Evolutionary conservation across 2,329 filamentous ascomycete genomes (phyloP).

Genomic region (Periconia sp.): DNA sequence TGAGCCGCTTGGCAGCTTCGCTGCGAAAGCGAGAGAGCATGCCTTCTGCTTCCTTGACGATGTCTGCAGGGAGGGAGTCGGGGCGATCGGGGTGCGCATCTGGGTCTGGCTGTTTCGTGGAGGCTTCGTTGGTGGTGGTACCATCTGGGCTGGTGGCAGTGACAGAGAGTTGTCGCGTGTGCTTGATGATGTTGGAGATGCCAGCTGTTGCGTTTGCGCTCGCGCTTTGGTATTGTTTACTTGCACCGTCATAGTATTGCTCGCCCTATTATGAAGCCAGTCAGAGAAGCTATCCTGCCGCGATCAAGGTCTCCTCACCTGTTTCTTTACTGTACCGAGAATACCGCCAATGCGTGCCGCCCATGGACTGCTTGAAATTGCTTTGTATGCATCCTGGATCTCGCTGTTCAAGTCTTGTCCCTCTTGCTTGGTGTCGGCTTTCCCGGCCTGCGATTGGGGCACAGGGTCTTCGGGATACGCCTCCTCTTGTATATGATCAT

Average conservation of each 20-base stretch:
- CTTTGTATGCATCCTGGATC: constrained; percentile 93
- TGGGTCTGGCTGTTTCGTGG: constrained; percentile 22
- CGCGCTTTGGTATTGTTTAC: constrained; percentile 83
- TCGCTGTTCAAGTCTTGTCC: constrained; percentile 75
- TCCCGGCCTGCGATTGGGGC: constrained; percentile 56
- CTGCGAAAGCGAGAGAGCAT: constrained; percentile 77
- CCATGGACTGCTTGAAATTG: constrained; percentile 91
- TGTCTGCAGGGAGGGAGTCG: constrained; percentile 56
- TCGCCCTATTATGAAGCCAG: constrained; percentile 65
- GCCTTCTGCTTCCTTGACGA: constrained; percentile 62
- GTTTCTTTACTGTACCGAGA: constrained; percentile 90
- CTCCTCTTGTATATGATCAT: constrained; percentile 94
- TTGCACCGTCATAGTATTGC: constrained; percentile 81
- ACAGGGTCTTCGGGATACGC: constrained; percentile 58
- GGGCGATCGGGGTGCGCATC: constrained; percentile 47
- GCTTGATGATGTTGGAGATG: constrained; percentile 74
- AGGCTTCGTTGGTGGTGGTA: constrained; percentile 16
- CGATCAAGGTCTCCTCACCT: constrained; percentile 60
- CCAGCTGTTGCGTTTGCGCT: constrained; percentile 80
- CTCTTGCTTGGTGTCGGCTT: constrained; percentile 46
- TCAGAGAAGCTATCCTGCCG: constrained; percentile 6
- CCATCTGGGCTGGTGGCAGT: constrained; percentile 19
- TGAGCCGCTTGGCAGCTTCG: constrained; percentile 82
- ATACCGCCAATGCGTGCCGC: constrained; percentile 86
- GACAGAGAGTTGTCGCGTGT: constrained; percentile 76